Evolutionary conservation across 495 filamentous ascomycete genomes (phyloP), one percentile per base, ranked within the genome.

Genomic region (Lophiostoma macrostomum): DNA sequence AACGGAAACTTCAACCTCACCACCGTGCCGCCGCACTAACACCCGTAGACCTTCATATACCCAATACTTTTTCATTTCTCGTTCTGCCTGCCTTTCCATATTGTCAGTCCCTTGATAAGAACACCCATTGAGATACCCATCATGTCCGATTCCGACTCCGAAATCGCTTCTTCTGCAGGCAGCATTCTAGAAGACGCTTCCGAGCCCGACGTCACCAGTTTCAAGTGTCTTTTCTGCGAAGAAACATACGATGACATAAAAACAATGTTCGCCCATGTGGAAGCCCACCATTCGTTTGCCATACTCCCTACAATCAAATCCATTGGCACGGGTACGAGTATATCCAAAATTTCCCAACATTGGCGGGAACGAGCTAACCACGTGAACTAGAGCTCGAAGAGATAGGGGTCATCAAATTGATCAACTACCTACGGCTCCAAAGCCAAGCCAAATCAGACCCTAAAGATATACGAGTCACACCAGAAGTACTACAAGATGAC

Each of bases 371-470:
- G 18, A 11, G 25, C 29, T 41, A 30, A 44, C 14, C 45, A 36
- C 29, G 14, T 30, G 25, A 35, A n/a, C 2, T 38, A 50, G 54
- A 32, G 24, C 14, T 13, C 24, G 47, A 52, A 24, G 55, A 58
- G 29, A 32, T 53, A 1, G 23, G 16, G 11, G 16, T 52, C 27
- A 52, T 58, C 20, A 58, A 53, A 34, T 18, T 60, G 35, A 38
- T 60, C 43, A 60, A 60, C 28, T 60, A 49, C 27, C 29, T 60
- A 16, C 49, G 56, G 3, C 18, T 24, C 1, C 38, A 60, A 24
- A 14, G 19, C 4, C 1, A 30, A 13, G 54, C 53, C 10, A 37
- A 29, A 8, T 32, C 23, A 1, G 43, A 46, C 30, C 34, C 56
- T 3, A 35, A 4, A 7, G 25, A 13, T 5, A 37, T 57, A 3